Evolutionary conservation across 1,139 yeast species (phyloP).

Genomic region (Blastobotrys persicus): DNA sequence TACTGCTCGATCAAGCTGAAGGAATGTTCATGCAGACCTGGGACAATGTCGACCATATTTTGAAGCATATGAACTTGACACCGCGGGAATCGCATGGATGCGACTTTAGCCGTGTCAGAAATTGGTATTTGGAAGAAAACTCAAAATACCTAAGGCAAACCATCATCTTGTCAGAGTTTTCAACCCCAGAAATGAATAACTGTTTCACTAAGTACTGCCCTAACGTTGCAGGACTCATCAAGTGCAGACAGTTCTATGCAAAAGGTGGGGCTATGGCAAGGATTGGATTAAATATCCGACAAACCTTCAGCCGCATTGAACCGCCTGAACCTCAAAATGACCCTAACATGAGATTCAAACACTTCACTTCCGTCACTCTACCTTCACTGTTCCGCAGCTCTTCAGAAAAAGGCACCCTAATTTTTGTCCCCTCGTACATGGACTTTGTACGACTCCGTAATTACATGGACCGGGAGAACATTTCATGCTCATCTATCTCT

Average conservation of each 20-base stretch:
- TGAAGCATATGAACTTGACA: conserved; percentile 67
- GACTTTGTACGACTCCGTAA: conserved; percentile 81
- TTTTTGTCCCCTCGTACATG: conserved; percentile 81
- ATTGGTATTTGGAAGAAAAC: conserved; percentile 89
- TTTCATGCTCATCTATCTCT: conserved; percentile 50
- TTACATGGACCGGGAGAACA: conserved; percentile 61
- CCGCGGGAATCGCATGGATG: conserved; percentile 81
- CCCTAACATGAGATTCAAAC: conserved; percentile 77
- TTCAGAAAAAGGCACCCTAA: conserved; percentile 67
- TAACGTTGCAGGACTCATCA: conserved; percentile 55
- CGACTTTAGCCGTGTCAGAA: conserved; percentile 86
- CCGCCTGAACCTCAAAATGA: conserved; percentile 53
- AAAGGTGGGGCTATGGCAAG: conserved; percentile 41
- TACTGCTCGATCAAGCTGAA: conserved; percentile 78
- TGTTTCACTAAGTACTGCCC: conserved; percentile 55
- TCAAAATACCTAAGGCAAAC: conserved; percentile 75
- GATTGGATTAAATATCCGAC: conserved; percentile 59
- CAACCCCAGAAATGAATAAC: conserved; percentile 79
- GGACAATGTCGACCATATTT: conserved; percentile 71
- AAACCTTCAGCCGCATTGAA: conserved; percentile 57
- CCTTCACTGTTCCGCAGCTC: conserved; percentile 64
- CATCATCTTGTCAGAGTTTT: conserved; percentile 65
- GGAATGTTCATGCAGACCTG: conserved; percentile 92
- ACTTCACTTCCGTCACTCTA: conserved; percentile 67
- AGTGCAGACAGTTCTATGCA: conserved; percentile 21